Evolutionary conservation across 352 stramenopile genomes (phyloP).

Genomic region (Phytophthora nicotianae): DNA sequence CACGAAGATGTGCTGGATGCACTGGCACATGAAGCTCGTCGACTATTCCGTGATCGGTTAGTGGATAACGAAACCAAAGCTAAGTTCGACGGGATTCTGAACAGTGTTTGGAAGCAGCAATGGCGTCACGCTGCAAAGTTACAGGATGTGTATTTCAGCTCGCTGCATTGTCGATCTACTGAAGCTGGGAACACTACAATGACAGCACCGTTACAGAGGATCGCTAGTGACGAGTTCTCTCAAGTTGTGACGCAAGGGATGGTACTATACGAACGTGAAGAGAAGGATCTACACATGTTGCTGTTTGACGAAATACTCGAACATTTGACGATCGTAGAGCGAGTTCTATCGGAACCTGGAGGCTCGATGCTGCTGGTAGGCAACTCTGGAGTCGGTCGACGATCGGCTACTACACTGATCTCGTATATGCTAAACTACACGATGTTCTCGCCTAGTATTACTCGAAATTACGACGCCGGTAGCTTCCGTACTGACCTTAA

Average conservation of each 20-base stretch:
- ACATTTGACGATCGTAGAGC: constrained; percentile 90
- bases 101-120: constrained; percentile 83
- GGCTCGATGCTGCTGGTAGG: constrained; percentile 92
- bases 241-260: constrained; percentile 88
- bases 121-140: constrained; percentile 84
- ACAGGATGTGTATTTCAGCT: constrained; percentile 89
- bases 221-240: constrained; percentile 85
- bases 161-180: constrained; percentile 54
- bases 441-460: constrained; percentile 82
- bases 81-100: constrained; percentile 89
- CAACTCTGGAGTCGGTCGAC: constrained; percentile 85
- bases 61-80: constrained; percentile 76
- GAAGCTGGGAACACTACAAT: constrained; percentile 17
- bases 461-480: constrained; percentile 70
- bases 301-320: constrained; percentile 94
- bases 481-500: constrained; percentile 92
- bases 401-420: constrained; percentile 84
- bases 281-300: constrained; percentile 94
- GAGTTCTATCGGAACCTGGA: constrained; percentile 83
- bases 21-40: constrained; percentile 87
- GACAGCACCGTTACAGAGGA: constrained; percentile 48
- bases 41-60: constrained; percentile 92
- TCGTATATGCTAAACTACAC: constrained; percentile 91
- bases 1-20: constrained; percentile 91
- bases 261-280: constrained; percentile 94